These are phyloP conservation scores for Globisporangium cylindrosporum DNA, from an alignment of 352 stramenopile species.

Conservation along the genomic window DNA sequence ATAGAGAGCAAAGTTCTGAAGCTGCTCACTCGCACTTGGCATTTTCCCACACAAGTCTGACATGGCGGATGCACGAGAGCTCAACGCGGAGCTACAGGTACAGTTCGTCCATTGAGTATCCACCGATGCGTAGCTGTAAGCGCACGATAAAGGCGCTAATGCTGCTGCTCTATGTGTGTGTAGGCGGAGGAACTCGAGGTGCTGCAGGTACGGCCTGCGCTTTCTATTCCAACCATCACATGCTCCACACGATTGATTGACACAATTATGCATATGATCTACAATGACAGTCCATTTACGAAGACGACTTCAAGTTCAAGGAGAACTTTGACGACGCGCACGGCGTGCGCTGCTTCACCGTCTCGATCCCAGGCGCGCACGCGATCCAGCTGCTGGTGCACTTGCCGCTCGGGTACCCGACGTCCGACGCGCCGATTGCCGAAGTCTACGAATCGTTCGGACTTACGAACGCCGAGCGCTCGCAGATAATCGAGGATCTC, in stretches of 20 bases:
- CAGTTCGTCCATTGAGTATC: not conserved
- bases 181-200: slow-evolving; percentile 77
- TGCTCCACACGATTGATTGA: not conserved
- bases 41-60: not conserved
- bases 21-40: not conserved
- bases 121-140: not conserved
- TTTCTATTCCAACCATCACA: not conserved
- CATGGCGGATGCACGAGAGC: slow-evolving; percentile 23
- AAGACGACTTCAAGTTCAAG: slow-evolving; percentile 60
- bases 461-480: slow-evolving; percentile 61
- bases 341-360: slow-evolving; percentile 49
- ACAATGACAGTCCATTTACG: slow-evolving; percentile 66
- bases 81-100: slow-evolving; percentile 53
- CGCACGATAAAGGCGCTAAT: not conserved
- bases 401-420: slow-evolving; percentile 69
- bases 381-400: slow-evolving; percentile 71
- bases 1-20: not conserved
- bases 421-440: slow-evolving; percentile 60
- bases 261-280: not conserved
- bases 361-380: slow-evolving; percentile 58
- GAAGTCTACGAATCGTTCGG: slow-evolving; percentile 83
- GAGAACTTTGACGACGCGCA: slow-evolving; percentile 38
- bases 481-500: slow-evolving; percentile 61
- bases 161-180: not conserved
- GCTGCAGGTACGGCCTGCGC: slow-evolving; percentile 43